These are phyloP conservation scores for Asterionellopsis glacialis DNA, from an alignment of 108 stramenopile genomes.

Conservation along the genomic window DNA sequence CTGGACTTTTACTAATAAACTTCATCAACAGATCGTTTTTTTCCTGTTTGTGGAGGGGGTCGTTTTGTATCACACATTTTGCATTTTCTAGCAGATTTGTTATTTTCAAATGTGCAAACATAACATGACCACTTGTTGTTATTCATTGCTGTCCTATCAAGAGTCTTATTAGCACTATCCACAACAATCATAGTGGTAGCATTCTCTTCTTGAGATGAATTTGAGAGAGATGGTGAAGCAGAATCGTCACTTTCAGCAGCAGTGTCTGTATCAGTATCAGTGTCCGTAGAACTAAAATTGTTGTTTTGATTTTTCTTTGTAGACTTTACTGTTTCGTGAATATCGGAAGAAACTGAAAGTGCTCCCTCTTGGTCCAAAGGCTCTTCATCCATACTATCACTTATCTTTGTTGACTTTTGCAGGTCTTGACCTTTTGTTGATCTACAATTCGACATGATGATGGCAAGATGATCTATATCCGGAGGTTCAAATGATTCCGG, in stretches of 20 bases:
- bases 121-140: constrained; percentile 4
- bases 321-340: no score
- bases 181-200: no score
- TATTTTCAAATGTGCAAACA: constrained; percentile 8
- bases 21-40: neutral
- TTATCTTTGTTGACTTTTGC: no score
- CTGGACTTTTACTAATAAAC: no score
- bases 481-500: no score
- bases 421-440: no score
- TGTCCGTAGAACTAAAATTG: neutral
- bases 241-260: neutral
- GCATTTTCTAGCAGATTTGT: constrained; percentile 6
- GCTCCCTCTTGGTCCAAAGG: no score
- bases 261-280: neutral
- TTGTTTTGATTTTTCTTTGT: no score
- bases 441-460: no score
- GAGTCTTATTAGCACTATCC: neutral
- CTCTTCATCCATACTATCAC: no score
- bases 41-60: neutral
- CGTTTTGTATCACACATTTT: neutral
- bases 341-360: no score
- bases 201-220: neutral
- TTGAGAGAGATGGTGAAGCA: neutral
- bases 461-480: no score
- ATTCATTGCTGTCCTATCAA: neutral